Evolutionary conservation across 495 filamentous ascomycete genomes (phyloP), one percentile per base, ranked within the genome.

Genomic region (Xylaria nigripes): DNA sequence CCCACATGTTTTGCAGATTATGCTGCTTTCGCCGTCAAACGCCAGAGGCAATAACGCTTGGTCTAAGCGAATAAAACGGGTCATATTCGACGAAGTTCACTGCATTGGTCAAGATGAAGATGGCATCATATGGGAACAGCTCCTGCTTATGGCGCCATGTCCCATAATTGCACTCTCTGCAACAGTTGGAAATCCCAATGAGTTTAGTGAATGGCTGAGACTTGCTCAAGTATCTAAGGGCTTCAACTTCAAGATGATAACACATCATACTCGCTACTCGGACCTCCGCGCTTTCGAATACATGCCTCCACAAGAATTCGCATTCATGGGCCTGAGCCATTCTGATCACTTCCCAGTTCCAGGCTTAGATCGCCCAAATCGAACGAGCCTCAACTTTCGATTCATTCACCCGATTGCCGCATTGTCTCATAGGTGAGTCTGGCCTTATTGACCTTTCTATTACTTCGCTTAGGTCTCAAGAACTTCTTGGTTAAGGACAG

Each of bases 11-110:
- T 72, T 91, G 15, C 86, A 89, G 56, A 90, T 85, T 49, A 87
- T 91, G 84, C 72, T 90, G 1, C 70, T 91, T 2, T 72, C 82
- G 0, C 84, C 87, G 0, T 66, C 70, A 0, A 86, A 89, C 59
- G 85, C 86, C 19, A 78, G 76, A 21, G 27, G 38, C 1, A 48
- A 55, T 1, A 66, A 64, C 15, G 71, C 81, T 3, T 91, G 86
- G 83, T 76, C 86, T 2, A 69, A 70, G 2, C 68, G 82, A 50
- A 73, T 91, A 4, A 84, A 77, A 51, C 73, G 84, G 13, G 89
- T 91, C 60, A 90, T 90, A 32, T 90, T 90, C 51, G 87, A 92
- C 56, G 87, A 90, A 68, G 79, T 90, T n/a, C 87, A 92, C 64
- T 87, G 76, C 15, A 89, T 90, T 50, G 85, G 86, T 0, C 82